These are phyloP conservation scores for Solanum tarijense DNA, from an alignment of 257 asterid species.

Conservation along the genomic window DNA sequence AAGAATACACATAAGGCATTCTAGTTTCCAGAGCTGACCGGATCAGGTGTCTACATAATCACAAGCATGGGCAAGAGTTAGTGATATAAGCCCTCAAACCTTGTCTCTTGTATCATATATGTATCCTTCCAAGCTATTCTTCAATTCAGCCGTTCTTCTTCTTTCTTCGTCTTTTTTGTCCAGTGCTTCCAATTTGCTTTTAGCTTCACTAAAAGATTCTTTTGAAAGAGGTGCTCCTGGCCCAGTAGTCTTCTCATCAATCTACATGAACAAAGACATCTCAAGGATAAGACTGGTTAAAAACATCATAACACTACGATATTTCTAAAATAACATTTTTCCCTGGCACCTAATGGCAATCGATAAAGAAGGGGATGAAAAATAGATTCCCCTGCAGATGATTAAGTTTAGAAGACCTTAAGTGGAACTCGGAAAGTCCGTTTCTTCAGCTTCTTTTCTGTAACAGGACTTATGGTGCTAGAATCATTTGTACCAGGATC, in stretches of 20 bases:
- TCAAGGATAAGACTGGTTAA: background rate
- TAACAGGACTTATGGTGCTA: constrained; percentile 41
- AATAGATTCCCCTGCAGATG: background rate
- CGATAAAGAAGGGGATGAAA: background rate
- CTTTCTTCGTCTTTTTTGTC: constrained; percentile 95
- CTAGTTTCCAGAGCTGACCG: background rate
- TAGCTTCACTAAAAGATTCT: constrained; percentile 59
- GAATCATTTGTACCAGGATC: constrained; percentile 37
- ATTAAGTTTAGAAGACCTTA: constrained; percentile 36
- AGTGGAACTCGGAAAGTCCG: constrained; percentile 83
- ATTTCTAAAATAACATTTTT: background rate
- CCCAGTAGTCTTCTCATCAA: constrained; percentile 74
- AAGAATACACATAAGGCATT: background rate
- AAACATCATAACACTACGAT: background rate
- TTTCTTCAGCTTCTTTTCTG: constrained; percentile 84
- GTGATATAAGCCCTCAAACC: constrained; percentile 29
- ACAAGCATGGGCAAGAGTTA: background rate
- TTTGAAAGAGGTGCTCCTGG: constrained; percentile 72
- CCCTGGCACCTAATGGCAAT: background rate
- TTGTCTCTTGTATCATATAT: constrained; percentile 91
- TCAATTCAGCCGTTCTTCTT: constrained; percentile 91
- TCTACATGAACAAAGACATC: constrained; percentile 29
- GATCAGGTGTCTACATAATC: background rate
- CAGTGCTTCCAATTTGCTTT: constrained; percentile 55
- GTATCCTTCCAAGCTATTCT: constrained; percentile 91